These are phyloP conservation scores for Prinsepia uniflora DNA, from an alignment of 306 rosid genomes.

Conservation along the genomic window DNA sequence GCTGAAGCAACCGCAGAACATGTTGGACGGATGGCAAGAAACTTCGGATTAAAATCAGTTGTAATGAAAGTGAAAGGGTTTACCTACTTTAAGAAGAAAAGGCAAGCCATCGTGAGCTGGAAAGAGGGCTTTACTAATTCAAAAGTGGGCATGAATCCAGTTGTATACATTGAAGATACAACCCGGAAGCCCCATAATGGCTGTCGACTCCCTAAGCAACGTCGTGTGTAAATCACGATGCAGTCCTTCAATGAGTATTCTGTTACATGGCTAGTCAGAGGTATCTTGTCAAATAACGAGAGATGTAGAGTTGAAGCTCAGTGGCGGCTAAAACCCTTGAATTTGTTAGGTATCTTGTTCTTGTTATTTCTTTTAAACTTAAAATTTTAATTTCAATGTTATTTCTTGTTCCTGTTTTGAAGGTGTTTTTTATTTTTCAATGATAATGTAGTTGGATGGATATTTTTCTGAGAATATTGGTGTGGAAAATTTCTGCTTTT, in stretches of 20 bases:
- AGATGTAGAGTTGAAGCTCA: background rate
- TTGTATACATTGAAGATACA: conserved; percentile 65
- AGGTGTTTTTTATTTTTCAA: background rate
- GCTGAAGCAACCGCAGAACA: conserved; percentile 75
- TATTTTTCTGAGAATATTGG: background rate
- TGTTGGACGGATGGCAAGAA: conserved; percentile 62
- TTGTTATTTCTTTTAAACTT: background rate
- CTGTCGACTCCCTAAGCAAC: conserved; percentile 55
- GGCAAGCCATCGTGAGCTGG: conserved; percentile 68
- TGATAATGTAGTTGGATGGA: background rate
- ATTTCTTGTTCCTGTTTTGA: background rate
- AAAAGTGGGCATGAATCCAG: conserved; percentile 40
- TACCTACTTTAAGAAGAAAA: conserved; percentile 67
- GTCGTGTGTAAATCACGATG: conserved; percentile 34
- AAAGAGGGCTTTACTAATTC: conserved; percentile 62
- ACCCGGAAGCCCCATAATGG: conserved; percentile 68
- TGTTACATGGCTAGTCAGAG: background rate
- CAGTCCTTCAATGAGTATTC: background rate
- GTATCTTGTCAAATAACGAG: background rate
- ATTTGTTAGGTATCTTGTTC: background rate
- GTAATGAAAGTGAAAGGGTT: conserved; percentile 77
- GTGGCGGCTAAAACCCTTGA: background rate
- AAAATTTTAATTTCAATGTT: background rate
- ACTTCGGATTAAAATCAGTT: conserved; percentile 62
- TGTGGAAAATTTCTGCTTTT: background rate